Evolutionary conservation across 768 basidiomycete species (phyloP).

Genomic region (Tulasnella sp.): DNA sequence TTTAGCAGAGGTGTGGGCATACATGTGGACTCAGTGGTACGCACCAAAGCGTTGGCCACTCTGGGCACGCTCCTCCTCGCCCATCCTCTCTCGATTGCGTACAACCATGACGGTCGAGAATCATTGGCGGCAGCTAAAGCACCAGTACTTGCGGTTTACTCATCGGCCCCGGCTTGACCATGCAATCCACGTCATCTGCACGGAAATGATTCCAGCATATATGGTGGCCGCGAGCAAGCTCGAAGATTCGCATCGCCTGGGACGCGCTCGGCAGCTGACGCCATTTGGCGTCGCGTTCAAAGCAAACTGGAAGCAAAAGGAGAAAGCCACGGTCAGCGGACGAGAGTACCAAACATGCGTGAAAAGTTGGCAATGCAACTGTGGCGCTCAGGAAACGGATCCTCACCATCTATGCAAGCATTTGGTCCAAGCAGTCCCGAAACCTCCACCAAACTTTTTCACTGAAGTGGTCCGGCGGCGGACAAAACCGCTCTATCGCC

Average conservation of each 20-base stretch:
- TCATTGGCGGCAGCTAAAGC: not conserved
- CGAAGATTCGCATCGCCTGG: not conserved
- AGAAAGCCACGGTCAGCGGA: no score
- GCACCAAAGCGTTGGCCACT: conserved; percentile 36
- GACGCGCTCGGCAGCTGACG: no score
- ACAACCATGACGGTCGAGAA: not conserved
- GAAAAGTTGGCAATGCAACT: no score
- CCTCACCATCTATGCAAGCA: no score
- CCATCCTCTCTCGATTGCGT: not conserved
- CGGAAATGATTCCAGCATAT: not conserved
- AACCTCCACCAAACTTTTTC: no score
- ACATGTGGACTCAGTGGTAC: conserved; percentile 41
- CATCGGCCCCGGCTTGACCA: not conserved
- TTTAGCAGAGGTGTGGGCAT: conserved; percentile 39
- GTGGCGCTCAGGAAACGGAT: no score
- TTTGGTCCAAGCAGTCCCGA: no score
- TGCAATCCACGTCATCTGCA: not conserved
- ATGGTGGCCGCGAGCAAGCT: not conserved
- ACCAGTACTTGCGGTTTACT: not conserved
- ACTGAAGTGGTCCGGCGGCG: no score
- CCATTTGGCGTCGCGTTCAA: no score
- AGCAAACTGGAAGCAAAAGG: no score
- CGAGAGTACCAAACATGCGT: no score
- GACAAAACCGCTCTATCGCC: not conserved
- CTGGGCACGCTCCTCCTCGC: conserved; percentile 35